Evolutionary conservation across 2,329 filamentous ascomycete species (phyloP).

Genomic region (Clarireedia homoeocarpa): DNA sequence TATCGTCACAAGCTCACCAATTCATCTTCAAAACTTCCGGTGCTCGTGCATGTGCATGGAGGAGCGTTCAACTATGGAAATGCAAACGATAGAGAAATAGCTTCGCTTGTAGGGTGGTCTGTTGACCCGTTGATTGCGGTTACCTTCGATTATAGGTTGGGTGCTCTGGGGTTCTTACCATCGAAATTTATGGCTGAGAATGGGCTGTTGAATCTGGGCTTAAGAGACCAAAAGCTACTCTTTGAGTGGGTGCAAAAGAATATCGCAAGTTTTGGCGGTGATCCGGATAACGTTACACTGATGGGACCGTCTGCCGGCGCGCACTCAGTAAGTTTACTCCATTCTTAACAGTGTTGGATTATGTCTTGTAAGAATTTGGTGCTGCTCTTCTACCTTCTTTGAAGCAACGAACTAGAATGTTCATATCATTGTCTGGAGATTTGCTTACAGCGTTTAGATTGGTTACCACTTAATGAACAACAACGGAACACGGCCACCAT

Average conservation of each 20-base stretch:
- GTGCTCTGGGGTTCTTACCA: conserved; percentile 61
- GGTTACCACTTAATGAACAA: conserved; percentile 58
- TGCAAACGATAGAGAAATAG: conserved; percentile 35
- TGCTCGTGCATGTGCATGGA: conserved; percentile 55
- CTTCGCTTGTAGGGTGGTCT: conserved; percentile 51
- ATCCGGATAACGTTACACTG: conserved; percentile 48
- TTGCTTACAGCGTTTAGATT: conserved; percentile 36
- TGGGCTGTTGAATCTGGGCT: conserved; percentile 54
- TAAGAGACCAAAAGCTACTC: conserved; percentile 52
- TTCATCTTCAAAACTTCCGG: conserved; percentile 33
- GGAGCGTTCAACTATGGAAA: conserved; percentile 52
- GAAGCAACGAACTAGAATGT: too few species aligned
- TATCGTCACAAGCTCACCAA: conserved; percentile 28
- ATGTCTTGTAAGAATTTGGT: too few species aligned
- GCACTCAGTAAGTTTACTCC: conserved; percentile 42
- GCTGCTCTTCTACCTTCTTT: too few species aligned
- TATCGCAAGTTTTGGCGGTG: conserved; percentile 52
- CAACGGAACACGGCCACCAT: conserved; percentile 33
- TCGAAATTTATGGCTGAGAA: conserved; percentile 45
- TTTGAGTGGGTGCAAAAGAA: conserved; percentile 55
- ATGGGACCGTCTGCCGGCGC: conserved; percentile 56
- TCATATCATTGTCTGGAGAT: not conserved
- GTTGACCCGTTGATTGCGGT: conserved; percentile 46
- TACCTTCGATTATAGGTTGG: conserved; percentile 55
- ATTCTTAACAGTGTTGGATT: not conserved